Evolutionary conservation across 2,329 filamentous ascomycete genomes (phyloP).

Genomic region (Colletotrichum sublineola): DNA sequence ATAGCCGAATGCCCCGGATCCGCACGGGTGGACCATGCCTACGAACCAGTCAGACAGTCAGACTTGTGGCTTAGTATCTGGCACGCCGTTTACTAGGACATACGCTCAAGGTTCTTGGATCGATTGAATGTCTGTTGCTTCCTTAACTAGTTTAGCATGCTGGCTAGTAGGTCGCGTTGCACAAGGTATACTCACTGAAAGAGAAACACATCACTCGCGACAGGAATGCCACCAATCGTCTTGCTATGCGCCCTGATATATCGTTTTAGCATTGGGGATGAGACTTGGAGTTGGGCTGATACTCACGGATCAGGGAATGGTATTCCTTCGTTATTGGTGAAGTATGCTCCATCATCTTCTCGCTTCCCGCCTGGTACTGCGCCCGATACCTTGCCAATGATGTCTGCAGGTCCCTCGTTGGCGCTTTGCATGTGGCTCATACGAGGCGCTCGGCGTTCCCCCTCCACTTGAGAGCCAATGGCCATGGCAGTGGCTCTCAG

Average conservation of each 20-base stretch:
- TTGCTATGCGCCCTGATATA: slow-evolving; percentile 58
- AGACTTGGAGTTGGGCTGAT: too few relatives aligned
- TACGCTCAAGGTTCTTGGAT: slow-evolving; percentile 64
- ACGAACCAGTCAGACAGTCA: background rate
- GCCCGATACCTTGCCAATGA: slow-evolving; percentile 64
- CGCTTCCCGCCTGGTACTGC: slow-evolving; percentile 59
- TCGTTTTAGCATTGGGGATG: background rate
- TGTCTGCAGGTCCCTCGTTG: slow-evolving; percentile 66
- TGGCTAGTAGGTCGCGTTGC: background rate
- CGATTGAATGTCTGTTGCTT: slow-evolving; percentile 69
- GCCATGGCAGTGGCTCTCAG: slow-evolving; percentile 56
- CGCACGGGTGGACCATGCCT: slow-evolving; percentile 54
- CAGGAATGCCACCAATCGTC: slow-evolving; percentile 64
- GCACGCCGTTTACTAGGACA: background rate
- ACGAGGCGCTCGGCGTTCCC: slow-evolving; percentile 54
- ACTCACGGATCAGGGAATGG: slow-evolving; percentile 62
- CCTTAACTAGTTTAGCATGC: slow-evolving; percentile 5
- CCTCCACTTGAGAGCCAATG: slow-evolving; percentile 53
- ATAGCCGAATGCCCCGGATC: slow-evolving; percentile 55
- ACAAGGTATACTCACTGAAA: slow-evolving; percentile 53
- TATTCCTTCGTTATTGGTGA: slow-evolving; percentile 67
- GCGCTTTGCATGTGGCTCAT: slow-evolving; percentile 58
- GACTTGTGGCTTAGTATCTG: background rate
- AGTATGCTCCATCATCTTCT: slow-evolving; percentile 64
- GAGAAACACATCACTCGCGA: slow-evolving; percentile 64